phyloP scores from a whole-genome alignment of 352 stramenopile genomes.

The Phytopythium cucurbitacearum region DNA sequence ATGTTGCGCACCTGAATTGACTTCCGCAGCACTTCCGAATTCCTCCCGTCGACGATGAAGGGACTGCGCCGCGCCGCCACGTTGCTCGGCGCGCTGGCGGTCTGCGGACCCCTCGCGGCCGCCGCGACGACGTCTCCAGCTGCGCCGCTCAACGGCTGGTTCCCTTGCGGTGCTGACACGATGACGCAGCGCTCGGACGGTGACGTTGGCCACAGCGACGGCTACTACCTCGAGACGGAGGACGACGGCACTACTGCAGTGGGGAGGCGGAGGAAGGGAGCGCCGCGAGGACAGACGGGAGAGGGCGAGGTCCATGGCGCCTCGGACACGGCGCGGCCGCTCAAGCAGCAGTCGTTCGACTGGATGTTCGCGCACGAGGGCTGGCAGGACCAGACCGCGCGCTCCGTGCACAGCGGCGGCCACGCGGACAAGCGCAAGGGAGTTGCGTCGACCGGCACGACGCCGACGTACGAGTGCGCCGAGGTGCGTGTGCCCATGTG shows the following conservation, averaged over 20 bases:
- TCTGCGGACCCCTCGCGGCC: not conserved
- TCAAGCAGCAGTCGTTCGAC: slow-evolving; percentile 40
- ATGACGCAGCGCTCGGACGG: slow-evolving; percentile 10
- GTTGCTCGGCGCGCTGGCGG: slow-evolving; percentile 1
- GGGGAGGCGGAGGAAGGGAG: too few species aligned
- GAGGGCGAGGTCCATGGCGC: not conserved
- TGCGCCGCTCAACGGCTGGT: slow-evolving; percentile 58
- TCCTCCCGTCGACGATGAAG: not conserved
- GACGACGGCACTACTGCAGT: not conserved
- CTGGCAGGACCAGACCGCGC: slow-evolving; percentile 11
- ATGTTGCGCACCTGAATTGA: too few species aligned
- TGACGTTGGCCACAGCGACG: slow-evolving; percentile 25
- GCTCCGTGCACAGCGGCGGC: slow-evolving; percentile 1
- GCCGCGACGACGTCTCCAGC: slow-evolving; percentile 6
- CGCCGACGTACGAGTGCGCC: slow-evolving; percentile 48
- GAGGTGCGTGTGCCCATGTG: slow-evolving; percentile 68
- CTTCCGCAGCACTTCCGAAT: not conserved
- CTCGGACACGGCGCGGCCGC: slow-evolving; percentile 12
- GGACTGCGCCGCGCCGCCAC: not conserved
- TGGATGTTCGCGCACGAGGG: slow-evolving; percentile 21
- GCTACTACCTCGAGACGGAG: slow-evolving; percentile 34
- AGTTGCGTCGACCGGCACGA: not conserved
- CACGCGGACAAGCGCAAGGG: slow-evolving; percentile 9
- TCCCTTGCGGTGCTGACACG: slow-evolving; percentile 35
- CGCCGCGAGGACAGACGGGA: too few species aligned